These are phyloP conservation scores for Fraxinus sp. DNA, from an alignment of 305 asterid genomes.

Conservation along the genomic window DNA sequence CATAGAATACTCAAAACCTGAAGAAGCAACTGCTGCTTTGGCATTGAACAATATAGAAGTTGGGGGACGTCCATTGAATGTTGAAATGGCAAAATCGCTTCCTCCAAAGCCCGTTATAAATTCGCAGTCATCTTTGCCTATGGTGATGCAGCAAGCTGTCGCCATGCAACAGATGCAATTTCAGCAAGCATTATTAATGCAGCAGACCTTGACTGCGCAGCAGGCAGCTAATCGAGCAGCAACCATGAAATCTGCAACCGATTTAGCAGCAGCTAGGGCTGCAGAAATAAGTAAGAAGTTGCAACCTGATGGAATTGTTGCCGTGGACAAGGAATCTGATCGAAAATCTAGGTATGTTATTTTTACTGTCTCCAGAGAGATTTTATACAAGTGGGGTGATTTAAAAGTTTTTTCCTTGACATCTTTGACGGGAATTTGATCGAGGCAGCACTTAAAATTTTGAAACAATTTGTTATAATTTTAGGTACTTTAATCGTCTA, in stretches of 20 bases:
- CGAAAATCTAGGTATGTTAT: constrained; percentile 60
- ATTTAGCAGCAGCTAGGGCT: constrained; percentile 97
- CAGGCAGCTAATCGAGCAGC: constrained; percentile 98
- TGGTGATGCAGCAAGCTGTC: constrained; percentile 96
- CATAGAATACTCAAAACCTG: constrained; percentile 84
- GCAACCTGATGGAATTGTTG: constrained; percentile 73
- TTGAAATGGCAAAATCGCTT: constrained; percentile 95
- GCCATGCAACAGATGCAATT: constrained; percentile 99
- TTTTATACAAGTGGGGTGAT: not conserved
- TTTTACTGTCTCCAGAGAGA: not conserved
- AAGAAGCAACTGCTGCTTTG: constrained; percentile 85
- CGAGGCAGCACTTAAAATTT: not conserved
- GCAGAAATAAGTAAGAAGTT: constrained; percentile 86
- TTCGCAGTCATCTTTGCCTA: constrained; percentile 62
- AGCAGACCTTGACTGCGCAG: constrained; percentile 81
- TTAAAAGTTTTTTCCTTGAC: not conserved
- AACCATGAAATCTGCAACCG: constrained; percentile 93
- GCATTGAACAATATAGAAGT: constrained; percentile 93
- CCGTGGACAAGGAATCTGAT: constrained; percentile 54
- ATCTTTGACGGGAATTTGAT: not conserved
- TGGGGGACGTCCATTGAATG: constrained; percentile 93
- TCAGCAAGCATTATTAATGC: constrained; percentile 95
- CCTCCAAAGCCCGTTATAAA: constrained; percentile 67
- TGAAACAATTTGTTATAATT: not conserved
- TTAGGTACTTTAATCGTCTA: not conserved